Evolutionary conservation across 441 rosid species (phyloP).

Genomic region (Viola pubescens): DNA sequence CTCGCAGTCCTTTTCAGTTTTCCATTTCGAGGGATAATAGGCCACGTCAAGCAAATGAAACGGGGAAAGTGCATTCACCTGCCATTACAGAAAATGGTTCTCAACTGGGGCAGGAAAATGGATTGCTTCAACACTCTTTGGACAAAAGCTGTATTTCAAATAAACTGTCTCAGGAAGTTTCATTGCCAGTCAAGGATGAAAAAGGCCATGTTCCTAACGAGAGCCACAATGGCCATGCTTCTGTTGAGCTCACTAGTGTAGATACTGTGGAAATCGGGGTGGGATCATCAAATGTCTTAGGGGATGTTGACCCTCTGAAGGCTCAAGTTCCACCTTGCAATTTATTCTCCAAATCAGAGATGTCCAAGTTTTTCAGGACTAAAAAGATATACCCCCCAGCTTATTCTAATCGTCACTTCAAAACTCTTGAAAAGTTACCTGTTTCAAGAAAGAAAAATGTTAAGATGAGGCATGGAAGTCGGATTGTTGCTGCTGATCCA

Average conservation of each 20-base stretch:
- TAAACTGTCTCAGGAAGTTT: conserved; percentile 25
- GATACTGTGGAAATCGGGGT: conserved; percentile 21
- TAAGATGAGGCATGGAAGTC: conserved; percentile 21
- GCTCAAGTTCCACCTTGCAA: conserved; percentile 79
- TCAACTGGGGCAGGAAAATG: conserved; percentile 21
- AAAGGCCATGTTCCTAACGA: conserved; percentile 19
- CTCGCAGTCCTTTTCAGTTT: conserved; percentile 34
- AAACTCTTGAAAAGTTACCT: conserved; percentile 29
- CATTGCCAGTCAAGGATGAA: conserved; percentile 20
- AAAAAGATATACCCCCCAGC: conserved; percentile 49
- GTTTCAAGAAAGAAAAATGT: conserved; percentile 25
- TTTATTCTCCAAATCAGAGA: conserved; percentile 77
- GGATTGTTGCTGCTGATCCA: conserved; percentile 21
- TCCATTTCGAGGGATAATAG: conserved; percentile 16
- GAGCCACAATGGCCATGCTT: conserved; percentile 20
- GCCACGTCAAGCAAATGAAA: conserved; percentile 25
- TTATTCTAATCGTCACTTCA: conserved; percentile 36
- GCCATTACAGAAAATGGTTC: conserved; percentile 17
- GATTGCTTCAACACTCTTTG: conserved; percentile 18
- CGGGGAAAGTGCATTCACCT: conserved; percentile 21
- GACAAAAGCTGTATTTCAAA: conserved; percentile 29
- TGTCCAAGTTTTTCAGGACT: conserved; percentile 60
- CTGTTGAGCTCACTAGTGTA: conserved; percentile 17
- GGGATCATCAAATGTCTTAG: conserved; percentile 29
- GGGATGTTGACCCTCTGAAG: conserved; percentile 56